These are phyloP conservation scores for Starmerella cellae DNA, from an alignment of 805 yeast species.

Conservation along the genomic window DNA sequence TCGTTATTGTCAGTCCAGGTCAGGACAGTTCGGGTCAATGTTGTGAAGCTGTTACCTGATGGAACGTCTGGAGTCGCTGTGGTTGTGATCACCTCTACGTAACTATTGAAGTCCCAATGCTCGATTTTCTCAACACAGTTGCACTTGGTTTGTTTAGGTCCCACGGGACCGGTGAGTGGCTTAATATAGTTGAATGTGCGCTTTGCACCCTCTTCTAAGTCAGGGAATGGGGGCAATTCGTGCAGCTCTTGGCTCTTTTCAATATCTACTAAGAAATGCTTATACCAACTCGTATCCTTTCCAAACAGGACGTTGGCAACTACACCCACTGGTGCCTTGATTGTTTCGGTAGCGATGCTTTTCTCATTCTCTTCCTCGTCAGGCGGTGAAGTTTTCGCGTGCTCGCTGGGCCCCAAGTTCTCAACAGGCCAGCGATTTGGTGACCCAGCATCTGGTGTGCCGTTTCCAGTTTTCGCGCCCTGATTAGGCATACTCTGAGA, in stretches of 20 bases:
- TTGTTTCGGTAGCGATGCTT: slow-evolving; percentile 37
- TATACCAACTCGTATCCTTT: slow-evolving; percentile 34
- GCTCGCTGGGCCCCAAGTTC: slow-evolving; percentile 32
- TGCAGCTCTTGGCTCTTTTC: slow-evolving; percentile 26
- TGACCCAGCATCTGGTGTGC: background rate
- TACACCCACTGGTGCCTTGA: slow-evolving; percentile 66
- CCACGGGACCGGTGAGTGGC: slow-evolving; percentile 67
- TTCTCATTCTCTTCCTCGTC: slow-evolving; percentile 39
- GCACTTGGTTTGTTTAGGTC: slow-evolving; percentile 85
- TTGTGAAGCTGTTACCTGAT: slow-evolving; percentile 65
- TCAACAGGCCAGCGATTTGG: slow-evolving; percentile 23
- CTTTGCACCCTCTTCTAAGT: slow-evolving; percentile 25
- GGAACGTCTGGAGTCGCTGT: slow-evolving; percentile 91
- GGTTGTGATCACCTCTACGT: slow-evolving; percentile 47
- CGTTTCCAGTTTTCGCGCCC: background rate
- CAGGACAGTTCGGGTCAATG: slow-evolving; percentile 29
- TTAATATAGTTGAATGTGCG: slow-evolving; percentile 51
- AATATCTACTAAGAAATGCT: slow-evolving; percentile 29
- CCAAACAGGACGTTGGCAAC: slow-evolving; percentile 64
- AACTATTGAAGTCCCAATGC: slow-evolving; percentile 39
- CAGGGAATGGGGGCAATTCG: slow-evolving; percentile 20
- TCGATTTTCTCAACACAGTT: slow-evolving; percentile 51
- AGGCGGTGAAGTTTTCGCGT: slow-evolving; percentile 42
- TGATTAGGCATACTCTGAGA: background rate
- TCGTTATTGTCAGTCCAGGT: slow-evolving; percentile 59